A percentile compares a stretch with the other conserved stretches of the same genome.
Evolutionary conservation across 441 rosid species (phyloP).

Genomic region (Viola pubescens): DNA sequence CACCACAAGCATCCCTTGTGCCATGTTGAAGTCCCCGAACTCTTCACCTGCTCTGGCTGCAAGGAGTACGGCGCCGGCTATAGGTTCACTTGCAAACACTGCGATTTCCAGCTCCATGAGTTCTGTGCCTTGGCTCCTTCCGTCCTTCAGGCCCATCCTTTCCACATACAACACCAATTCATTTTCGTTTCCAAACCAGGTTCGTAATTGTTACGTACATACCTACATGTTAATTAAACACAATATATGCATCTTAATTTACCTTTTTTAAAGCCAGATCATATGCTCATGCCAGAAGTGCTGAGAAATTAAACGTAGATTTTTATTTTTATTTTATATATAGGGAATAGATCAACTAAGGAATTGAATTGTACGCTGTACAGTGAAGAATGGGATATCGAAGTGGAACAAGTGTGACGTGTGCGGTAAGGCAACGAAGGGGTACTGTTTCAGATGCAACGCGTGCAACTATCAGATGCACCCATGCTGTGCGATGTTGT

Average conservation of each 20-base stretch:
- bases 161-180: constrained; percentile 71
- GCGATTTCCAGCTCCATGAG: constrained; percentile 72
- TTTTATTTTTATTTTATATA: too few relatives aligned
- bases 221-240: not conserved
- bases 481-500: constrained; percentile 82
- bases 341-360: too few relatives aligned
- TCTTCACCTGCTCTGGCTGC: constrained; percentile 68
- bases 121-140: constrained; percentile 75
- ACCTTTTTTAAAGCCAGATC: not conserved
- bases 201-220: constrained; percentile 5
- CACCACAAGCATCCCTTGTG: constrained; percentile 57
- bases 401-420: constrained; percentile 62
- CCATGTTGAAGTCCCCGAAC: constrained; percentile 38
- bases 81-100: constrained; percentile 51
- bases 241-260: not conserved
- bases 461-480: constrained; percentile 77
- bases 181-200: constrained; percentile 59
- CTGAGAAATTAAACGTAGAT: too few relatives aligned
- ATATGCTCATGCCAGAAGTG: too few relatives aligned
- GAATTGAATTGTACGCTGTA: not conserved
- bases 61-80: constrained; percentile 77
- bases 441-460: constrained; percentile 61
- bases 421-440: constrained; percentile 62
- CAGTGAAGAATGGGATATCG: constrained; percentile 57
- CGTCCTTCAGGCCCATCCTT: constrained; percentile 50